These are phyloP conservation scores for Diversispora eburnea DNA, from an alignment of 192 early-diverging fungal species.

Conservation along the genomic window DNA sequence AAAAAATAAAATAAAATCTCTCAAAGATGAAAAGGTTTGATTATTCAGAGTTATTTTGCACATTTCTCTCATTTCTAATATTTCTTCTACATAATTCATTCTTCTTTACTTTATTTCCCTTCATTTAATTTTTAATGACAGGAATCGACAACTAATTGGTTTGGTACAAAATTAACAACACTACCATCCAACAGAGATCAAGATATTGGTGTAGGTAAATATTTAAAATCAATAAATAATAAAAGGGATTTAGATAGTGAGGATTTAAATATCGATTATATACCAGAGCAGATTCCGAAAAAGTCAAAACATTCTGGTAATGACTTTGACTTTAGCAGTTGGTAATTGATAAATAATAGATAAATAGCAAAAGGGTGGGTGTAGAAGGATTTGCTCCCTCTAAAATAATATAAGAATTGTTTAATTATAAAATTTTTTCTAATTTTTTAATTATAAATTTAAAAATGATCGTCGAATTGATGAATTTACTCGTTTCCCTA, in stretches of 20 bases:
- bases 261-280: background rate
- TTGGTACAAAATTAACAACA: slow-evolving; percentile 56
- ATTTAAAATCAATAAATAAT: slow-evolving; percentile 39
- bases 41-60: too few species aligned
- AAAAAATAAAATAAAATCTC: slow-evolving; percentile 36
- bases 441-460: too few species aligned
- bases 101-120: background rate
- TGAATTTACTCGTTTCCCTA: too few species aligned
- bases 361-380: too few species aligned
- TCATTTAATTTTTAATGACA: slow-evolving; percentile 15
- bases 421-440: too few species aligned
- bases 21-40: slow-evolving; percentile 51
- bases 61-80: background rate
- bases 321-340: slow-evolving; percentile 48
- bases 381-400: too few species aligned
- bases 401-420: too few species aligned
- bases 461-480: too few species aligned
- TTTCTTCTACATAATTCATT: background rate
- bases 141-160: slow-evolving; percentile 65
- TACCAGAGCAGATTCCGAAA: slow-evolving; percentile 3
- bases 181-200: slow-evolving; percentile 31
- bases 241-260: slow-evolving; percentile 24
- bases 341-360: slow-evolving; percentile 19
- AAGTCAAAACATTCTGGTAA: slow-evolving; percentile 21
- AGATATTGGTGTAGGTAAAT: slow-evolving; percentile 60